Conservation (phyloP, 2,329 filamentous ascomycete genomes). For the Clonostachys chloroleuca region DNA sequence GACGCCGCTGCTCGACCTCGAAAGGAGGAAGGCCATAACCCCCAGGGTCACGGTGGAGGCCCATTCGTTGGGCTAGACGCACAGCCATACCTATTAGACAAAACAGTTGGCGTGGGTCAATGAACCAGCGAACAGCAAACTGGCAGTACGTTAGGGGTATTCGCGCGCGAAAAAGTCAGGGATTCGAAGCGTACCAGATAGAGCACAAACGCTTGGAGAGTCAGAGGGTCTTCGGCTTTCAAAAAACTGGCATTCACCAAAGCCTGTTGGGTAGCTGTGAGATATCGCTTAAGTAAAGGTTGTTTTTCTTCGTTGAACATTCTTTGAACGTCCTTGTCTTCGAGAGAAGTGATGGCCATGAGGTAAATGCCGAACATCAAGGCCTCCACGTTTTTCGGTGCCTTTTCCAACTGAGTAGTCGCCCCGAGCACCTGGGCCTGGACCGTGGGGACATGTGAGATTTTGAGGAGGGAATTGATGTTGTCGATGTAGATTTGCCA, state of each 20-base stretch:
- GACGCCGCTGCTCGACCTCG: constrained; percentile 65
- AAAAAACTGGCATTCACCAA: constrained; percentile 65
- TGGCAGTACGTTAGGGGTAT: constrained; percentile 5
- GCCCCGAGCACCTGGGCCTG: constrained; percentile 63
- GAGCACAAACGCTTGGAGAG: constrained; percentile 64
- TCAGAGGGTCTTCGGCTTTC: constrained; percentile 57
- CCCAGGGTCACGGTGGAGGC: constrained; percentile 59
- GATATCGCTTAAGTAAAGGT: constrained; percentile 46
- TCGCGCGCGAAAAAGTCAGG: not conserved
- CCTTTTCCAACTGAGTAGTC: constrained; percentile 46
- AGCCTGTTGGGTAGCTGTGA: constrained; percentile 57
- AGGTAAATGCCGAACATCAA: constrained; percentile 66
- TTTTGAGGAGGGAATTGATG: constrained; percentile 64
- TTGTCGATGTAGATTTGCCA: constrained; percentile 70
- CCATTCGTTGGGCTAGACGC: constrained; percentile 64
- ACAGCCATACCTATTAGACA: constrained; percentile 59
- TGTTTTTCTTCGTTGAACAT: constrained; percentile 50
- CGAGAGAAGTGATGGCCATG: constrained; percentile 53
- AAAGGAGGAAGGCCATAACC: constrained; percentile 49
- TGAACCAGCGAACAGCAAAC: constrained; percentile 46
- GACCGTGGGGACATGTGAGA: constrained; percentile 62
- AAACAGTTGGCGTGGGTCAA: constrained; percentile 48
- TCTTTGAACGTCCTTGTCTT: constrained; percentile 47
- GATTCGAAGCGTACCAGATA: constrained; percentile 51
- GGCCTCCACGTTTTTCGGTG: constrained; percentile 54